Conservation (phyloP, 495 filamentous ascomycete genomes). For the Darksidea phi region DNA sequence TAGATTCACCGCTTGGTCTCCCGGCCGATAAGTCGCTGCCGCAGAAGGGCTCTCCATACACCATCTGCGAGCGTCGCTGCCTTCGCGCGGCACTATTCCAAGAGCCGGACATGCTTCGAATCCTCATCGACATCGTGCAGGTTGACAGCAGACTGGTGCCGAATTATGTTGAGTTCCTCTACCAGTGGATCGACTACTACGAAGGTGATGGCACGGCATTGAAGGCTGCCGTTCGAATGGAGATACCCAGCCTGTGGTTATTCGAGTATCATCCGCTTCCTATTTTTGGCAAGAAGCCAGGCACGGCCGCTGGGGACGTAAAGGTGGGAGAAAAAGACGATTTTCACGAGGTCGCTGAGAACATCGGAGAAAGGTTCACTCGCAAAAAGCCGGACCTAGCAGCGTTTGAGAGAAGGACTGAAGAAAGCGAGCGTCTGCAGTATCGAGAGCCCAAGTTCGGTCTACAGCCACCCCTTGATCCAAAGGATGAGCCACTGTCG, state of each 20-base stretch:
- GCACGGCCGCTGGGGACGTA: too few relatives aligned
- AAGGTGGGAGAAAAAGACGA: too few relatives aligned
- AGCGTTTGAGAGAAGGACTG: background rate
- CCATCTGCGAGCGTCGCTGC: background rate
- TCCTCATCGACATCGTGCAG: slow-evolving; percentile 25
- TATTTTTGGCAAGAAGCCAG: background rate
- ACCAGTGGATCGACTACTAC: slow-evolving; percentile 18
- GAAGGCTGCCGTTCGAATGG: slow-evolving; percentile 2
- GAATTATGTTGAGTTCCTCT: slow-evolving; percentile 28
- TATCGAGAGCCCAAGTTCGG: slow-evolving; percentile 19
- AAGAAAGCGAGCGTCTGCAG: slow-evolving; percentile 16
- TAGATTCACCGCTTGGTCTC: background rate
- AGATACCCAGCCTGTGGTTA: slow-evolving; percentile 26
- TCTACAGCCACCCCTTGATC: background rate
- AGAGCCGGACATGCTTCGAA: slow-evolving; percentile 12
- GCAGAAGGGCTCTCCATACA: background rate
- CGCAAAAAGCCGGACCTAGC: slow-evolving; percentile 13
- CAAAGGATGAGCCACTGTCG: background rate
- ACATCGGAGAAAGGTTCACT: background rate
- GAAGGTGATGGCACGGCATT: slow-evolving; percentile 14
- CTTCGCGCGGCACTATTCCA: slow-evolving; percentile 10
- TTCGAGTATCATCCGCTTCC: slow-evolving; percentile 22
- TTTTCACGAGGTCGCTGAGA: too few relatives aligned
- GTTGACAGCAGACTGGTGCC: background rate
- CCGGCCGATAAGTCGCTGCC: too few relatives aligned